Base-by-base conservation (phyloP, 2,329 filamentous ascomycete species). In the Dothistroma septosporum region DNA sequence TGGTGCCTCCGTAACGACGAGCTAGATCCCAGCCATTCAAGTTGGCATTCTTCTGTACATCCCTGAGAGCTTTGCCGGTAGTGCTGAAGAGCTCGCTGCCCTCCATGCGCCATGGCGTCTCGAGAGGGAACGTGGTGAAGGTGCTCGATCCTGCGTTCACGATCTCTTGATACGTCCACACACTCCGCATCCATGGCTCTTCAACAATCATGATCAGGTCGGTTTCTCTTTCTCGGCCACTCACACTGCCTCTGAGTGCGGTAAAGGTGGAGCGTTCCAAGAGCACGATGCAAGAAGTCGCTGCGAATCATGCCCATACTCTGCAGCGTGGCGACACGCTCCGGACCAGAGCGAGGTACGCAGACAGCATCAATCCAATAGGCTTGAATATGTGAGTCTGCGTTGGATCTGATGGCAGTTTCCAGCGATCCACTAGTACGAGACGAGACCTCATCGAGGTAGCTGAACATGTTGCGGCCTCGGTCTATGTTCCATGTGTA, bases 121-220 rank as follows among this genome's bases (percentile, higher is more conserved):
- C 10, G 21, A 50, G 47, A 28, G 28, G 21, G 10, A 50, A 53
- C n/a, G 50, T 53, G 6, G 50, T 53, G 50, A 53, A 35, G 14
- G 11, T 10, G 19, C 22, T 33, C 12, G 11, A 19, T n/a, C 33
- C 2, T 12, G 50, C 50, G 21, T 53, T 53, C 14, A 53, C 50
- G 10, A 53, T 19, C 32, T 53, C 50, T 28, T 53, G 50, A n/a
- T 37, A 53, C 31, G 50, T 53, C 50, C 50, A 53, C 11, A 53
- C 50, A 19, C 50, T 53, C n/a, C 33, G 21, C 14, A 53, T 22
- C 50, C 50, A 53, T 22, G 31, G 28, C 16, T 53, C 50, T n/a
- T 8, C 3, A 10, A 37, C 50, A 19, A 53, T 50, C 4, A 14
- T 50, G 3, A 21, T 7, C 24, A 50, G 7, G 16, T 31, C 47